Evolutionary conservation across 345 rosid species (phyloP).

Genomic region (Mangifera indica): DNA sequence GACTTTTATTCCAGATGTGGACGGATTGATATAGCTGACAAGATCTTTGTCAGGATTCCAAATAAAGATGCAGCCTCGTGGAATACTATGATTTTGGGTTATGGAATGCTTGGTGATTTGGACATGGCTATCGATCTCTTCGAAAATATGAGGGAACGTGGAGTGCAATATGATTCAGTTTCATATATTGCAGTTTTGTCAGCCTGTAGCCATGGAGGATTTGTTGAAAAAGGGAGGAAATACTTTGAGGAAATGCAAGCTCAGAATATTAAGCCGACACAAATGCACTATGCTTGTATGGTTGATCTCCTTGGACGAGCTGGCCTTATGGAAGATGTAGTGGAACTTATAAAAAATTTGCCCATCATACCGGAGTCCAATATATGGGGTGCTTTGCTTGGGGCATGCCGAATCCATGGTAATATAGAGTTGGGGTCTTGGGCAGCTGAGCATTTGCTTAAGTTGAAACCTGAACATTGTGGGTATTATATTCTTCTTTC

Average conservation of each 20-base stretch:
- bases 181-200: constrained; percentile 48
- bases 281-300: constrained; percentile 56
- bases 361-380: constrained; percentile 39
- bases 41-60: constrained; percentile 36
- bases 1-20: constrained; percentile 51
- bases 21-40: constrained; percentile 37
- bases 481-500: constrained; percentile 50
- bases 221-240: constrained; percentile 41
- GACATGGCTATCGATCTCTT: constrained; percentile 38
- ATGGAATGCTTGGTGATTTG: constrained; percentile 46
- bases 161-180: constrained; percentile 39
- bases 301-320: constrained; percentile 57
- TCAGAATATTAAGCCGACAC: constrained; percentile 31
- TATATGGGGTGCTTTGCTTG: constrained; percentile 56
- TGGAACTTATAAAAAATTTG: constrained; percentile 30
- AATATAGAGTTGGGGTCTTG: constrained; percentile 47
- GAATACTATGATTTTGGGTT: constrained; percentile 49
- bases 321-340: constrained; percentile 44
- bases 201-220: constrained; percentile 53
- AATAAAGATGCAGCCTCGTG: constrained; percentile 47
- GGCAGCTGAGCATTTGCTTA: constrained; percentile 50
- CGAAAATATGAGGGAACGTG: constrained; percentile 40
- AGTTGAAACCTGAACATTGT: constrained; percentile 48
- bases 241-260: constrained; percentile 42
- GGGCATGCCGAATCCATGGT: constrained; percentile 49